These are phyloP conservation scores for Liriodendron chinense DNA, from an alignment of 164 flowering plant species.

Conservation along the genomic window DNA sequence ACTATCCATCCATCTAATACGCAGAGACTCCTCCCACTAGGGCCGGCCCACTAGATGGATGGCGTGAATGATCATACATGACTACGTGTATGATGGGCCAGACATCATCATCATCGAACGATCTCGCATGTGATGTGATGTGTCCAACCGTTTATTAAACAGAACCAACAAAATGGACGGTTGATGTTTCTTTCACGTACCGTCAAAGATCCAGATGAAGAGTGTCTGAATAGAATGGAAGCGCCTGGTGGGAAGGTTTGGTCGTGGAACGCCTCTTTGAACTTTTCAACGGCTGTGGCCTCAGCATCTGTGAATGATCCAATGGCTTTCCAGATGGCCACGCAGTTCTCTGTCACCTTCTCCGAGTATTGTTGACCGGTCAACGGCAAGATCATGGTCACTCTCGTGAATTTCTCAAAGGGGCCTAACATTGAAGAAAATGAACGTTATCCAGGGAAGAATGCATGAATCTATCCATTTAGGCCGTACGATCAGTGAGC, in stretches of 20 bases:
- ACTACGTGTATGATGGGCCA: no score
- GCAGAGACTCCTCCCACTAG: no score
- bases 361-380: constrained; percentile 75
- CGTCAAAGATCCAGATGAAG: constrained; percentile 51
- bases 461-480: no score
- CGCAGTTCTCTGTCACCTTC: constrained; percentile 81
- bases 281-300: constrained; percentile 59
- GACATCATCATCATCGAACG: no score
- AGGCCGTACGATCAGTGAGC: no score
- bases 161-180: neutral
- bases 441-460: no score
- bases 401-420: constrained; percentile 69
- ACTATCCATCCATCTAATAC: no score
- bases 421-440: constrained; percentile 40
- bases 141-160: no score
- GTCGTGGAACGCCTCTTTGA: constrained; percentile 59
- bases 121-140: no score
- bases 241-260: constrained; percentile 70
- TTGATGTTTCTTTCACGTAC: constrained; percentile 24
- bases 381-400: constrained; percentile 67
- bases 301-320: constrained; percentile 71
- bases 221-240: constrained; percentile 72
- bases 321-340: constrained; percentile 52
- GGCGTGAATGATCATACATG: no score
- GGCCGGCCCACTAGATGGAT: no score